Base-by-base conservation (phyloP, 2,329 filamentous ascomycete genomes). In the Microascus cirrosus region DNA sequence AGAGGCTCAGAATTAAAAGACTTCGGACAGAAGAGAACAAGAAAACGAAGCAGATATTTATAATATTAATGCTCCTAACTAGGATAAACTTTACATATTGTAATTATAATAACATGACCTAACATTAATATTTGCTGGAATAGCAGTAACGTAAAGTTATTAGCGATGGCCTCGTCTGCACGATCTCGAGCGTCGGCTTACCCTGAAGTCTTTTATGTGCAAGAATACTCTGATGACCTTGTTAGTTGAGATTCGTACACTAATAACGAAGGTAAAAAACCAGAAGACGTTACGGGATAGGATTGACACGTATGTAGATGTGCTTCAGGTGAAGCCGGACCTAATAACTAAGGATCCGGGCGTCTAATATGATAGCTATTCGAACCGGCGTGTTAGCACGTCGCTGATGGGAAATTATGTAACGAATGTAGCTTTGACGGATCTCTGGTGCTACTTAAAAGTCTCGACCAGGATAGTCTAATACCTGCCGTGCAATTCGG, bases 401-500 rank as follows among this genome's bases (percentile, higher is more conserved):
- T 42, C 36, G 10, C 36, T 42, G 36, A 42, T 42, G 36, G 36
- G 10, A n/a, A 42, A 12, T 42, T 13, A 13, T 42, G 36, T 42
- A 13, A 42, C 36, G 36, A 42, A 42, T 42, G 36, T 13, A 13
- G 36, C 18, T 42, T 5, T 12, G 36, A 5, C 10, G 36, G 36
- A 42, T 12, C 36, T 42, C 36, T 42, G 18, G 36, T 42, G 36
- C 10, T 13, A 42, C 36, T 5, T 22, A 28, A 58, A 18, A 59
- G 58, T 8, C 60, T 61, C 7, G 56, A 59, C 11, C 56, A 58
- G n/a, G 59, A 60, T 13, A 59, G 35, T 18, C 48, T 35, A 20
- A 39, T 25, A n/a, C 67, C 68, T 2, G 50, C 45, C 1, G 62
- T 76, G 0, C 69, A 73, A 53, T 62, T 75, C 34, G 74, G 74